phyloP scores from a whole-genome alignment of 805 yeast species.

The Schizosaccharomyces pombe region DNA sequence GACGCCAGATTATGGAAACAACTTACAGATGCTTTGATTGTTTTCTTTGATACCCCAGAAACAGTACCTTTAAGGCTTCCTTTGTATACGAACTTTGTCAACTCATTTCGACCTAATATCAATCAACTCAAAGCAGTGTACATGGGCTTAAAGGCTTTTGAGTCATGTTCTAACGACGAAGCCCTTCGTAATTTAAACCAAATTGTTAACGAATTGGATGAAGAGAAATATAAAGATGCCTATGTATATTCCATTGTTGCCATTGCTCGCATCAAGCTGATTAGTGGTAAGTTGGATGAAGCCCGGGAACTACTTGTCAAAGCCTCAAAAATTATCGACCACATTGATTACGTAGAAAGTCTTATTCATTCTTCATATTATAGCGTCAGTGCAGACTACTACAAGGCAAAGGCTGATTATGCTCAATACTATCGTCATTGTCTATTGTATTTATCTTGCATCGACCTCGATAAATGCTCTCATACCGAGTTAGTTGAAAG shows the following conservation, averaged over 20 bases:
- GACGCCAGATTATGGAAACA: slow-evolving; percentile 75
- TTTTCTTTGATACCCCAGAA: slow-evolving; percentile 33
- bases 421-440: slow-evolving; percentile 62
- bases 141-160: slow-evolving; percentile 33
- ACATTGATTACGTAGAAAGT: slow-evolving; percentile 29
- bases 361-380: slow-evolving; percentile 65
- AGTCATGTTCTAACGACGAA: slow-evolving; percentile 17
- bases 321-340: slow-evolving; percentile 30
- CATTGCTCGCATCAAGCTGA: slow-evolving; percentile 46
- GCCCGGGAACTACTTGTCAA: slow-evolving; percentile 48
- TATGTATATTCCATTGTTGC: slow-evolving; percentile 38
- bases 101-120: slow-evolving; percentile 41
- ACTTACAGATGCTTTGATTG: slow-evolving; percentile 42
- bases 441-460: slow-evolving; percentile 58
- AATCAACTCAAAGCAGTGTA: slow-evolving; percentile 61
- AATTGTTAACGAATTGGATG: slow-evolving; percentile 25
- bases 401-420: slow-evolving; percentile 53
- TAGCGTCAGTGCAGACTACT: slow-evolving; percentile 52
- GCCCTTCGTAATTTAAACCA: slow-evolving; percentile 26
- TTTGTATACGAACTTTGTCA: slow-evolving; percentile 47
- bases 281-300: slow-evolving; percentile 29
- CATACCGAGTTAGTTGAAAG: slow-evolving; percentile 23
- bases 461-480: slow-evolving; percentile 20
- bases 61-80: slow-evolving; percentile 35
- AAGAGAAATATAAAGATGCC: slow-evolving; percentile 27